Evolutionary conservation across 1,139 yeast species (phyloP).

Genomic region (Lodderomyces elongisporus): DNA sequence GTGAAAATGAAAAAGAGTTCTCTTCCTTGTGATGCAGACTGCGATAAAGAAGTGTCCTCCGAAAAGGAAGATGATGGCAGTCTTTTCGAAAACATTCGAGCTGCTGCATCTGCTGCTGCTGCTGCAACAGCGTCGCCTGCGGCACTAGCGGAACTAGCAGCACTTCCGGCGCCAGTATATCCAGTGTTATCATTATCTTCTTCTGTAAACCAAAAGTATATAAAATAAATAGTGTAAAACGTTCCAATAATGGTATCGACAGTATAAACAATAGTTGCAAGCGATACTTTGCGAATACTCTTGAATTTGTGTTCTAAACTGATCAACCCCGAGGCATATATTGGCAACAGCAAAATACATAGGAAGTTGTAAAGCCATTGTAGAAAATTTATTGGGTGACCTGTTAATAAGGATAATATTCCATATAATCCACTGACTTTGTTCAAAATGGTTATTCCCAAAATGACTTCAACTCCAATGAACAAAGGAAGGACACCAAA

Average conservation of each 20-base stretch:
- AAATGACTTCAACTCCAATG: slow-evolving; percentile 78
- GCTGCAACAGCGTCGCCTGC: slow-evolving; percentile 7
- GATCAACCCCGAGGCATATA: slow-evolving; percentile 58
- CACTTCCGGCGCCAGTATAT: slow-evolving; percentile 10
- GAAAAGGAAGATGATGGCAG: slow-evolving; percentile 8
- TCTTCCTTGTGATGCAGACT: slow-evolving; percentile 64
- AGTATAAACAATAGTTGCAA: slow-evolving; percentile 58
- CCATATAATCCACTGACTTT: slow-evolving; percentile 91
- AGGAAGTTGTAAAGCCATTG: slow-evolving; percentile 79
- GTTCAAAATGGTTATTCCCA: slow-evolving; percentile 77
- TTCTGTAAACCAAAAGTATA: slow-evolving; percentile 67
- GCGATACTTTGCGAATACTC: slow-evolving; percentile 45
- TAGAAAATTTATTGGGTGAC: slow-evolving; percentile 76
- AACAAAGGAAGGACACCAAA: slow-evolving; percentile 67
- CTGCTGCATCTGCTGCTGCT: too few relatives aligned
- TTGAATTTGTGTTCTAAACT: slow-evolving; percentile 28
- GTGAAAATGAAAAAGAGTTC: slow-evolving; percentile 67
- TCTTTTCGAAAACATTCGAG: slow-evolving; percentile 5
- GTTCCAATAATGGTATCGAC: slow-evolving; percentile 65
- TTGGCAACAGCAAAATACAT: slow-evolving; percentile 60
- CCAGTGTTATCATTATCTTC: too few relatives aligned
- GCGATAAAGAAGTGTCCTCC: slow-evolving; percentile 26
- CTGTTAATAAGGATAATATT: slow-evolving; percentile 76
- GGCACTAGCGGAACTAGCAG: slow-evolving; percentile 7
- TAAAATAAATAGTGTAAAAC: slow-evolving; percentile 69